Conservation (phyloP, 257 asterid species). For the Solanum acaule region DNA sequence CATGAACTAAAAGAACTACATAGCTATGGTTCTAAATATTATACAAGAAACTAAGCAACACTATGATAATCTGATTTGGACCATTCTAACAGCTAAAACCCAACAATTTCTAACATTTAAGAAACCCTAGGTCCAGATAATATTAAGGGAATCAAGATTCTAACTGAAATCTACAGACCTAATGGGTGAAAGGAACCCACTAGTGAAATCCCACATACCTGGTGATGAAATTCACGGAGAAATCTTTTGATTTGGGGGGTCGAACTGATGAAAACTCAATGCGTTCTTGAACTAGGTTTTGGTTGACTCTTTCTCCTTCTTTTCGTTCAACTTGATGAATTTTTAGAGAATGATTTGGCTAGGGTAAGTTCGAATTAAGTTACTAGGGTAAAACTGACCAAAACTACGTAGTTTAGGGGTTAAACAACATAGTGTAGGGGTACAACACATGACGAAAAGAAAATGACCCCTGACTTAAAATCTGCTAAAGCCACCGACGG, state of each 20-base stretch:
- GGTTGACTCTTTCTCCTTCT: not conserved
- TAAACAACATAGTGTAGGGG: not conserved
- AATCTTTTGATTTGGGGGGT: too few relatives aligned
- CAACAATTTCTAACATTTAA: not conserved
- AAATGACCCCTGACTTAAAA: not conserved
- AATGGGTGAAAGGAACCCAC: not conserved
- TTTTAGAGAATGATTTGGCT: too few relatives aligned
- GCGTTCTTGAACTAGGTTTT: not conserved
- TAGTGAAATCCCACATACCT: not conserved
- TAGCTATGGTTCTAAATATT: too few relatives aligned
- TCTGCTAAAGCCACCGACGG: too few relatives aligned
- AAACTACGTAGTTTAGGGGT: too few relatives aligned
- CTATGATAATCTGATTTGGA: not conserved
- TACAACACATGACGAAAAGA: not conserved
- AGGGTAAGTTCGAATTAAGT: too few relatives aligned
- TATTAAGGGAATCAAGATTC: not conserved
- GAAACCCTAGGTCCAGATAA: not conserved
- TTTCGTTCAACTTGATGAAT: too few relatives aligned
- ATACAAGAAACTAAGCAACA: not conserved
- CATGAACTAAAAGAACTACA: not conserved
- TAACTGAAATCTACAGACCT: not conserved
- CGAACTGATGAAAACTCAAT: not conserved
- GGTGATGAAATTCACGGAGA: not conserved
- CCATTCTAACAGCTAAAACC: not conserved
- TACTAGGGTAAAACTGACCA: not conserved